Evolutionary conservation across 768 basidiomycete genomes (phyloP).

Genomic region (Amanita exitialis): DNA sequence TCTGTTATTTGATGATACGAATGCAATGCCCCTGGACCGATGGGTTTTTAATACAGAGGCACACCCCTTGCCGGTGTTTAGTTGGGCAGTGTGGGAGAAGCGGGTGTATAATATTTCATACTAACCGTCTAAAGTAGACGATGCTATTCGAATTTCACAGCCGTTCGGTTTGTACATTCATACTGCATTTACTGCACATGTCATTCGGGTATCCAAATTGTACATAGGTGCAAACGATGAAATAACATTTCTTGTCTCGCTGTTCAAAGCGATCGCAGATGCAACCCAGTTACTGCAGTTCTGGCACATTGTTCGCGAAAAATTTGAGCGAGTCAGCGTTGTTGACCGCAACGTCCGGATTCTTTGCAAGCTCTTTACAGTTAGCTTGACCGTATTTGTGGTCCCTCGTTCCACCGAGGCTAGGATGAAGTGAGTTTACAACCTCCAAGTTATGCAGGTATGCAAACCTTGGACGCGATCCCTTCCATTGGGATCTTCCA

Average conservation of each 20-base stretch:
- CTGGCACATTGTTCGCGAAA: background rate
- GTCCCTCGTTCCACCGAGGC: background rate
- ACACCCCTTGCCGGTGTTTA: constrained; percentile 59
- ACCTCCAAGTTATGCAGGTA: background rate
- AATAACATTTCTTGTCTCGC: too few species aligned
- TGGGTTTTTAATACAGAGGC: constrained; percentile 66
- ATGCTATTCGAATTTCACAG: too few species aligned
- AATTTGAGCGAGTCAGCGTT: background rate
- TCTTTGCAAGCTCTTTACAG: background rate
- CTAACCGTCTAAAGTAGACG: background rate
- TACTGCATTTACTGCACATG: background rate
- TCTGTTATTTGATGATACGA: constrained; percentile 50
- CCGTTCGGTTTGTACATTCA: too few species aligned
- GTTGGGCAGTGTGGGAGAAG: constrained; percentile 47
- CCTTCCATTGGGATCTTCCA: too few species aligned
- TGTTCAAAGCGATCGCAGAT: too few species aligned
- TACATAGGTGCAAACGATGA: too few species aligned
- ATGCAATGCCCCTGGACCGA: constrained; percentile 27
- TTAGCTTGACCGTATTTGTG: background rate
- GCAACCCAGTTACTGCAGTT: too few species aligned
- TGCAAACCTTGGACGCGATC: background rate
- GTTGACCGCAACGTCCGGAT: background rate
- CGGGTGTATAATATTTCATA: constrained; percentile 27
- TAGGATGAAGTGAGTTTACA: background rate
- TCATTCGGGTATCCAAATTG: background rate